A percentile compares a stretch with the other conserved stretches of the same genome.
phyloP scores from a whole-genome alignment of 2,329 filamentous ascomycete genomes.

The Alternaria sp. region DNA sequence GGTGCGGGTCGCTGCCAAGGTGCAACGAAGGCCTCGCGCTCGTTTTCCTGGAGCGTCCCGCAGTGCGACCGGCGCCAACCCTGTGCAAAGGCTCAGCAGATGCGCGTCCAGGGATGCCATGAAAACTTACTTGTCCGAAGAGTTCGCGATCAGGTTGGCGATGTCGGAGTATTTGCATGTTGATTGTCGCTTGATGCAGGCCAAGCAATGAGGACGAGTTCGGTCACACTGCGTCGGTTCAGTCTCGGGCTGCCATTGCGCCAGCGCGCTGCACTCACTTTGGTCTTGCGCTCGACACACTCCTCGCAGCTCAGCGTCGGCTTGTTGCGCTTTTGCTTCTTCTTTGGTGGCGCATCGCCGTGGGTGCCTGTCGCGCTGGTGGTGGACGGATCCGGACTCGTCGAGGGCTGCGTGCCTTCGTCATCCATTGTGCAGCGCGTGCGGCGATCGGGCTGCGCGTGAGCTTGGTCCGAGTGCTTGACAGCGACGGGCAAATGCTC shows the following conservation, averaged over 20 bases:
- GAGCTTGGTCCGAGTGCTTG: not conserved
- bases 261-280: constrained; percentile 57
- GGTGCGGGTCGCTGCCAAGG: constrained; percentile 33
- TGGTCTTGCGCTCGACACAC: constrained; percentile 83
- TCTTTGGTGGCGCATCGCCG: constrained; percentile 55
- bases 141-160: constrained; percentile 69
- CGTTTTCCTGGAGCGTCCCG: constrained; percentile 37
- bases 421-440: constrained; percentile 12
- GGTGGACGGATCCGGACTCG: constrained; percentile 26
- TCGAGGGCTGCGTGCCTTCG: constrained; percentile 22
- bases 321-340: constrained; percentile 85
- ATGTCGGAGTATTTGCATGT: constrained; percentile 77
- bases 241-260: constrained; percentile 7
- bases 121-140: constrained; percentile 63
- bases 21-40: constrained; percentile 32
- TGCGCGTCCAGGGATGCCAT: not conserved
- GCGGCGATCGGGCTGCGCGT: not conserved
- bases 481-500: constrained; percentile 3
- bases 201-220: constrained; percentile 63
- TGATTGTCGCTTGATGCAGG: constrained; percentile 77
- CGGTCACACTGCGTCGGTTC: constrained; percentile 69
- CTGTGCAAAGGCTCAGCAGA: constrained; percentile 34
- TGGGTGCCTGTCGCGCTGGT: constrained; percentile 15
- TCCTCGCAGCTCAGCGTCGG: constrained; percentile 80
- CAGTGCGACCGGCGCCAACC: constrained; percentile 33